Evolutionary conservation across 331 rosid species (phyloP), one percentile per base, ranked within the genome.

Genomic region (Arachis monticola): DNA sequence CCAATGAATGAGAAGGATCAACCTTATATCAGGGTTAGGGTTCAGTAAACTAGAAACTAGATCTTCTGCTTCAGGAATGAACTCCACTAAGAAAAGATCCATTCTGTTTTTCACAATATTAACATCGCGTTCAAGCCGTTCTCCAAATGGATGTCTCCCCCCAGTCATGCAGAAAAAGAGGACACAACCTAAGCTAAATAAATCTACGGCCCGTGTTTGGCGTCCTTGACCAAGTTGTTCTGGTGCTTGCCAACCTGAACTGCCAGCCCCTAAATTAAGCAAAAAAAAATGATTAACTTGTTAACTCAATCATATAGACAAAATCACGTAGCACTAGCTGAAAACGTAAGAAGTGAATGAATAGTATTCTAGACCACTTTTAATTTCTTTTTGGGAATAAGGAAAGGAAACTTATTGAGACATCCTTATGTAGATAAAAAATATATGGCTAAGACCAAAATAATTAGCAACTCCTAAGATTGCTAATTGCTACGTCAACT

Each of bases 241-340:
- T 1, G 94, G 96, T 10, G 98, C 91, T 83, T 91, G 98, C 98
- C 98, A 93, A 64, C 98, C 98, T 10, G 97, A 93, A 79, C 98
- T 93, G 42, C 98, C 98, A 88, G 77, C 84, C 63, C 97, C 97
- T 93, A 73, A 76, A 60, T 69, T 73, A 53, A 69, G 67, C 72
- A 73, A 53, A 6, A 6, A 69, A 68, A 63, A 46, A 74, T 60
- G 57, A 48, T 11, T 59, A 52, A 59, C 38, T 17, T 11, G 42
- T 44, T 12, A 32, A 58, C 56, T 60, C 41, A 6, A 38, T 3
- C 38, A 65, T 35, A 60, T 63, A n/a, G 53, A 69, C 68, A 30
- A 74, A 72, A 68, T 13, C 67, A 44, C 2, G 47, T 2, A 47
- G 42, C 79, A 66, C 60, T 35, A 22, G 17, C 31, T 66, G 73